phyloP scores from a whole-genome alignment of 768 basidiomycete species.

The Kwoniella bestiolae region DNA sequence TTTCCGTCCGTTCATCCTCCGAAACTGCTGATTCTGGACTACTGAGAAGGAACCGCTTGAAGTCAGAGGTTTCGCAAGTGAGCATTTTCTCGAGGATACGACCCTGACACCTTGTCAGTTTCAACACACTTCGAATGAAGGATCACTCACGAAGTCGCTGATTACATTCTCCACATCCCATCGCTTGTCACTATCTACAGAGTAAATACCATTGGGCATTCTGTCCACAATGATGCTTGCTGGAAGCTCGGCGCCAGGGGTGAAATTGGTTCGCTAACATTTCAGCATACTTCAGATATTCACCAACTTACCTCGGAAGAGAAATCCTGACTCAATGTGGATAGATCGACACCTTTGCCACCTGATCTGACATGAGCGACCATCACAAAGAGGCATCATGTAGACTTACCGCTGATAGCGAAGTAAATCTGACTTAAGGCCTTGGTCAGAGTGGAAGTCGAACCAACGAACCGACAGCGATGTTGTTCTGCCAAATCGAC shows the following conservation, averaged over 20 bases:
- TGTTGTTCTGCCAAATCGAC: slow-evolving; percentile 66
- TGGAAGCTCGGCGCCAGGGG: slow-evolving; percentile 78
- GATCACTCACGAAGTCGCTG: slow-evolving; percentile 50
- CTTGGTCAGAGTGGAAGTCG: slow-evolving; percentile 85
- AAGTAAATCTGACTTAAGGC: slow-evolving; percentile 87
- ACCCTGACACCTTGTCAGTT: slow-evolving; percentile 64
- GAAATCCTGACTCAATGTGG: slow-evolving; percentile 68
- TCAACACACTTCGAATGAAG: neutral
- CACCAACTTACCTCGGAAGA: slow-evolving; percentile 62
- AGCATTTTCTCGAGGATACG: slow-evolving; percentile 86
- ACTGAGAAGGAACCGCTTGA: slow-evolving; percentile 61
- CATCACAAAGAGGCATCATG: neutral
- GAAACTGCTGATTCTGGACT: slow-evolving; percentile 53
- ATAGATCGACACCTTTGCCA: slow-evolving; percentile 68
- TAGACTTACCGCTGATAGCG: slow-evolving; percentile 67
- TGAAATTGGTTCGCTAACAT: slow-evolving; percentile 67
- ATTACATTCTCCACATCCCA: slow-evolving; percentile 56
- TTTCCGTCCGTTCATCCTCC: slow-evolving; percentile 52
- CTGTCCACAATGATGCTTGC: slow-evolving; percentile 69
- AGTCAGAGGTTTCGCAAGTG: slow-evolving; percentile 69
- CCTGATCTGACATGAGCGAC: slow-evolving; percentile 25
- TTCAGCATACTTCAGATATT: slow-evolving; percentile 17
- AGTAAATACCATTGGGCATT: slow-evolving; percentile 56
- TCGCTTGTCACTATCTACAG: slow-evolving; percentile 59
- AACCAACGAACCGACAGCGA: slow-evolving; percentile 72